Percentiles rank a stretch among this genome's conserved stretches.
These are phyloP conservation scores for Afroboletus lepidellus DNA, from an alignment of 1,284 basidiomycete species.

Conservation along the genomic window DNA sequence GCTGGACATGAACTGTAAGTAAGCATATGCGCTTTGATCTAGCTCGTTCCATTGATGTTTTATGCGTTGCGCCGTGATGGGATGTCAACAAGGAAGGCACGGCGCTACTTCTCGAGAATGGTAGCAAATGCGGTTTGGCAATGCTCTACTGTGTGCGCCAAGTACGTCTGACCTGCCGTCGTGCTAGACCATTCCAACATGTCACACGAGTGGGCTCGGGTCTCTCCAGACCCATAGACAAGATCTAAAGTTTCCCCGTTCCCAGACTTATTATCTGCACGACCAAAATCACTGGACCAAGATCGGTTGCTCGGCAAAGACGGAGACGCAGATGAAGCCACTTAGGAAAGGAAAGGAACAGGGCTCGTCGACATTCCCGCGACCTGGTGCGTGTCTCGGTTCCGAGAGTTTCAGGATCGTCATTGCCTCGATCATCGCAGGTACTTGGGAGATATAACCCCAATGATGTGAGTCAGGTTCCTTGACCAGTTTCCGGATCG, in stretches of 20 bases:
- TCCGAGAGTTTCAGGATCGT: neutral
- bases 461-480: constrained; percentile 57
- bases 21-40: neutral
- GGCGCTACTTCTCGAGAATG: constrained; percentile 68
- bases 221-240: neutral
- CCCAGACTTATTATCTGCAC: constrained; percentile 69
- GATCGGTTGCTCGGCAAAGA: constrained; percentile 63
- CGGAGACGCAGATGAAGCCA: constrained; percentile 76
- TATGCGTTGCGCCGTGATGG: constrained; percentile 81
- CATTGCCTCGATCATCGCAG: constrained; percentile 23
- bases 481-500: too few species aligned
- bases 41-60: neutral
- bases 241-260: constrained; percentile 40
- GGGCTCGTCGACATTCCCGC: constrained; percentile 73
- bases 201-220: constrained; percentile 51
- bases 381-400: constrained; percentile 51
- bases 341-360: constrained; percentile 64
- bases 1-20: constrained; percentile 67
- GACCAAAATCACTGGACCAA: constrained; percentile 74
- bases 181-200: constrained; percentile 66
- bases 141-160: neutral
- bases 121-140: constrained; percentile 67
- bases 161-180: constrained; percentile 5
- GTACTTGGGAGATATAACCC: constrained; percentile 68
- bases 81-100: constrained; percentile 72